phyloP scores from a whole-genome alignment of 1,139 yeast species.

The Nakaseomyces nivariensis region DNA sequence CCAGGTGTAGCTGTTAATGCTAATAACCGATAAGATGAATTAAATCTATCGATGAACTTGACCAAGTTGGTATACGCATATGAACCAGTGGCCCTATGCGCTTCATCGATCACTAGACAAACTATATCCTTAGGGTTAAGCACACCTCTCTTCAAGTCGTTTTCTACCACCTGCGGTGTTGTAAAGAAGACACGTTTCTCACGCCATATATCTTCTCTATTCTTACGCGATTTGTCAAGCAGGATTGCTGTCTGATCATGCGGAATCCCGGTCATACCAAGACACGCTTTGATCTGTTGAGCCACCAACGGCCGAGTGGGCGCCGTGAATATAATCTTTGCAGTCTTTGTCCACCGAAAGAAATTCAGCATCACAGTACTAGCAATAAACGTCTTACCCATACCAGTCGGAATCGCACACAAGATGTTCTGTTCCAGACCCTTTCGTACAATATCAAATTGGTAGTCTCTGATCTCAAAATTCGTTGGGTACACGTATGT shows the following conservation, averaged over 20 bases:
- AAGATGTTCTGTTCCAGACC: slow-evolving; percentile 67
- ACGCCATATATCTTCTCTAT: slow-evolving; percentile 68
- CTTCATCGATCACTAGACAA: slow-evolving; percentile 85
- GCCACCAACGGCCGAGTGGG: slow-evolving; percentile 97
- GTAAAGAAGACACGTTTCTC: slow-evolving; percentile 75
- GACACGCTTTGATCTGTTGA: slow-evolving; percentile 91
- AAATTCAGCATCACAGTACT: slow-evolving; percentile 88
- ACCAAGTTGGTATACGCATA: slow-evolving; percentile 84
- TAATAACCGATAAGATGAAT: slow-evolving; percentile 57
- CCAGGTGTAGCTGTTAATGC: slow-evolving; percentile 97
- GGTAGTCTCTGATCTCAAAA: slow-evolving; percentile 77
- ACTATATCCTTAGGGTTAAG: slow-evolving; percentile 67
- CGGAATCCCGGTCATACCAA: slow-evolving; percentile 79
- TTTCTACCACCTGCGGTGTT: slow-evolving; percentile 94
- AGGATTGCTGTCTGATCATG: slow-evolving; percentile 68
- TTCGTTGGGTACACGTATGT: slow-evolving; percentile 79
- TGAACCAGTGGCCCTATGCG: slow-evolving; percentile 85
- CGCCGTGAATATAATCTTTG: slow-evolving; percentile 87
- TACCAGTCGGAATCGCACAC: slow-evolving; percentile 93
- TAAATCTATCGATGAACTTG: slow-evolving; percentile 51
- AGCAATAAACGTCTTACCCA: slow-evolving; percentile 95
- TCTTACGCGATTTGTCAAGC: slow-evolving; percentile 56
- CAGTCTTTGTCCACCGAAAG: slow-evolving; percentile 68
- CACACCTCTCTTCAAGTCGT: slow-evolving; percentile 68
- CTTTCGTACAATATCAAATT: slow-evolving; percentile 62